Evolutionary conservation across 495 filamentous ascomycete species (phyloP).

Genomic region (Penicillium argentinense): DNA sequence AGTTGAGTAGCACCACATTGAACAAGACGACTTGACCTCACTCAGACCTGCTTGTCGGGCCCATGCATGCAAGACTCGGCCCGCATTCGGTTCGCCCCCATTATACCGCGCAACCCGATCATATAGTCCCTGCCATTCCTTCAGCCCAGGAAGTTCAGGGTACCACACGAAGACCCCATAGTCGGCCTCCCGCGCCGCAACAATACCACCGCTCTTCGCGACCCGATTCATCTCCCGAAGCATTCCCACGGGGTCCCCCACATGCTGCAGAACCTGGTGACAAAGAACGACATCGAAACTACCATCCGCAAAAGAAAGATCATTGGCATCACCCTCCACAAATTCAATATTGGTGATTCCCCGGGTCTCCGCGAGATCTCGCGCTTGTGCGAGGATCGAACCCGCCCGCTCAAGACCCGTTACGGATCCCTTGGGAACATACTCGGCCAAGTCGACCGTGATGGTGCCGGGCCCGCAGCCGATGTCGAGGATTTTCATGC

Average conservation of each 20-base stretch:
- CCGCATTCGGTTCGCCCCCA: conserved; percentile 51
- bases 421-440: conserved; percentile 47
- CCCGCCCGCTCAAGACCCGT: conserved; percentile 39
- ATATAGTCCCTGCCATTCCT: conserved; percentile 41
- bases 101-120: conserved; percentile 34
- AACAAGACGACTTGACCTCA: conserved; percentile 36
- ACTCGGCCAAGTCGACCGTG: conserved; percentile 49
- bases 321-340: conserved; percentile 43
- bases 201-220: conserved; percentile 49
- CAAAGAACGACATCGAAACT: conserved; percentile 58
- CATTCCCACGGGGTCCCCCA: conserved; percentile 39
- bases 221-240: conserved; percentile 53
- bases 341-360: conserved; percentile 48
- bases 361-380: conserved; percentile 29
- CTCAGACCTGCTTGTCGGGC: conserved; percentile 50
- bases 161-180: conserved; percentile 43
- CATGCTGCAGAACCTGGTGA: conserved; percentile 56
- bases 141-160: conserved; percentile 43
- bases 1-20: conserved; percentile 46
- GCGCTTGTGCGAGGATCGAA: conserved; percentile 38
- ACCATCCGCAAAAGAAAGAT: conserved; percentile 41
- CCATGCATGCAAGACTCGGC: conserved; percentile 48
- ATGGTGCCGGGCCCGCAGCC: conserved; percentile 61
- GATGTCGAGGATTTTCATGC: conserved; percentile 54
- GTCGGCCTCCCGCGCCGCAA: conserved; percentile 50